Base-by-base conservation (phyloP, 23 red algal genomes). In the Gracilaria domingensis region DNA sequence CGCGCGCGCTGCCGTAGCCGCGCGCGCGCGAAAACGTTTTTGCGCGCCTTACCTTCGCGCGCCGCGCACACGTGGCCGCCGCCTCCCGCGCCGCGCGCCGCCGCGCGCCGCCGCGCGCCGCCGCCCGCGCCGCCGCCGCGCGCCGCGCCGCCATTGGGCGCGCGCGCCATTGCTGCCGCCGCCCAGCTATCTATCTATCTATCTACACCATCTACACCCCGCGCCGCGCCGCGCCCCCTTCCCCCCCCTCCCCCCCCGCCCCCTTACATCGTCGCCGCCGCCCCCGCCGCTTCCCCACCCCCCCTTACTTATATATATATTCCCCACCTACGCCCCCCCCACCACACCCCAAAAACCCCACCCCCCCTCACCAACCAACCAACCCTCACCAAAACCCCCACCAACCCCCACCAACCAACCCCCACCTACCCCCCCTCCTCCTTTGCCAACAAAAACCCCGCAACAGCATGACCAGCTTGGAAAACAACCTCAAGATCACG, bases 391-490 rank as follows among this genome's bases (percentile, higher is more conserved):
- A n/a, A n/a, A n/a, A n/a, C n/a, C n/a, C n/a, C n/a, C n/a, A n/a
- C n/a, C n/a, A n/a, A n/a, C n/a, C n/a, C n/a, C n/a, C n/a, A n/a
- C n/a, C n/a, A n/a, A n/a, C n/a, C n/a, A n/a, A n/a, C n/a, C n/a
- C n/a, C n/a, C n/a, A 7, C 75, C 75, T 8, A 11, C 0, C 42
- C 34, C 16, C 75, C 75, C 42, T 17, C 26, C 14, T 39, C 16
- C 60, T n/a, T n/a, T n/a, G n/a, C n/a, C n/a, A n/a, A n/a, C n/a
- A n/a, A n/a, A n/a, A n/a, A n/a, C n/a, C n/a, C n/a, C n/a, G n/a
- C n/a, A n/a, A n/a, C n/a, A 79, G 34, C 28, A 96, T 96, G 94
- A 96, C 94, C 66, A 90, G 87, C 74, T 66, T 96, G 39, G 94
- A 91, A 47, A 96, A 96, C 79, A 96, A 96, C 74, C 90, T 96